These are phyloP conservation scores for Ceriops decandra DNA, from an alignment of 345 rosid species.

Conservation along the genomic window DNA sequence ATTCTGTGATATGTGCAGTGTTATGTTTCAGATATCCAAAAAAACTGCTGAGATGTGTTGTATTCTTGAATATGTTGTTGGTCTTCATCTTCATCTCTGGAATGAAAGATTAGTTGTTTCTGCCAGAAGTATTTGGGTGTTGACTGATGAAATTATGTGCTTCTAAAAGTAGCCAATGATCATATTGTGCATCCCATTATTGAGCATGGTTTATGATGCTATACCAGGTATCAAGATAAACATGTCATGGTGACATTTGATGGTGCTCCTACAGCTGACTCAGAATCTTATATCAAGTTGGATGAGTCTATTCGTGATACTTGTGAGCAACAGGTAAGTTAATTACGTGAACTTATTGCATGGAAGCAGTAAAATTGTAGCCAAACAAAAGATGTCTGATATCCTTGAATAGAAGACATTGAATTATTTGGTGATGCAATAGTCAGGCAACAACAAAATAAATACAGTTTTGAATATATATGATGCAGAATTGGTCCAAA, in stretches of 20 bases:
- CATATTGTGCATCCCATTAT: slow-evolving; percentile 7
- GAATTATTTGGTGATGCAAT: too few relatives aligned
- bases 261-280: slow-evolving; percentile 85
- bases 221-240: slow-evolving; percentile 69
- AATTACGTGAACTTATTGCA: background rate
- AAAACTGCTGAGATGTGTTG: too few relatives aligned
- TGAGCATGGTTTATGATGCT: slow-evolving; percentile 13
- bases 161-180: slow-evolving; percentile 1
- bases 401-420: too few relatives aligned
- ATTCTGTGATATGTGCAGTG: too few relatives aligned
- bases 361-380: background rate
- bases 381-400: background rate
- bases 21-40: too few relatives aligned
- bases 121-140: background rate
- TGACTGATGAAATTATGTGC: background rate
- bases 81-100: background rate
- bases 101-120: background rate
- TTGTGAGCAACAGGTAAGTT: slow-evolving; percentile 79
- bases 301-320: slow-evolving; percentile 63
- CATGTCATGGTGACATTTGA: slow-evolving; percentile 73
- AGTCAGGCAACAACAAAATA: too few relatives aligned
- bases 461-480: too few relatives aligned
- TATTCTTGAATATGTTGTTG: too few relatives aligned
- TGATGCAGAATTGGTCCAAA: background rate
- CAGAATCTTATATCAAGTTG: slow-evolving; percentile 68